Base-by-base conservation (phyloP, 1,284 basidiomycete species). In the Irpex sp. region DNA sequence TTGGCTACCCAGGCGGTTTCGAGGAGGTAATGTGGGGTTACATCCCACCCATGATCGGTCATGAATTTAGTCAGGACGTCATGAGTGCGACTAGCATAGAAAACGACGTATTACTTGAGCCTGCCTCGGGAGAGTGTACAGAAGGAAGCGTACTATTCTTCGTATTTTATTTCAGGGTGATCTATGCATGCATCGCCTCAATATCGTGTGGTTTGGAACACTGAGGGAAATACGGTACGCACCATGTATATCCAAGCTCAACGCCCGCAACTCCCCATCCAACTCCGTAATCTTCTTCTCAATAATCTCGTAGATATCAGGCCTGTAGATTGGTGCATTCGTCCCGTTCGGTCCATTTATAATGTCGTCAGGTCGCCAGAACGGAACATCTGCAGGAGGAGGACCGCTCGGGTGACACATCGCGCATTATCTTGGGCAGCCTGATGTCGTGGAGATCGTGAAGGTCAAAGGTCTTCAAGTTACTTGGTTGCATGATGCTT, bases 1-100 rank as follows among this genome's bases (percentile, higher is more conserved):
- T 85, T 84, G 0, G 90, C 93, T 61, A 80, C 76, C 84, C 90
- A 94, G 2, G 91, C 93, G 4, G 92, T 94, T 35, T 83, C 74
- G n/a, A 91, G 78, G 10, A 86, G 78, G 66, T 88, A 85, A 65
- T 84, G 80, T 56, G 74, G 76, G 7, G 82, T 85, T 33, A 91
- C 85, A 18, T 74, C 71, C 71, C 89, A 92, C 4, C 85, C 85
- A 59, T 88, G 79, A 49, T 74, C 73, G 57, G 73, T 74, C 77
- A 89, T 79, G 67, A 87, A 88, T 0, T 71, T 67, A 0, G 86
- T 85, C 28, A 84, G 75, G 7, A 74, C 73, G 63, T 86, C 80
- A 63, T 87, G 83, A 1, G 84, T 79, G 66, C 80, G 72, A 21
- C 81, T 84, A 48, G 39, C 4, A 7, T 47, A 48, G 1, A 58